Evolutionary conservation across 2,329 filamentous ascomycete genomes (phyloP).

Genomic region (Teratosphaeria zuluensis): DNA sequence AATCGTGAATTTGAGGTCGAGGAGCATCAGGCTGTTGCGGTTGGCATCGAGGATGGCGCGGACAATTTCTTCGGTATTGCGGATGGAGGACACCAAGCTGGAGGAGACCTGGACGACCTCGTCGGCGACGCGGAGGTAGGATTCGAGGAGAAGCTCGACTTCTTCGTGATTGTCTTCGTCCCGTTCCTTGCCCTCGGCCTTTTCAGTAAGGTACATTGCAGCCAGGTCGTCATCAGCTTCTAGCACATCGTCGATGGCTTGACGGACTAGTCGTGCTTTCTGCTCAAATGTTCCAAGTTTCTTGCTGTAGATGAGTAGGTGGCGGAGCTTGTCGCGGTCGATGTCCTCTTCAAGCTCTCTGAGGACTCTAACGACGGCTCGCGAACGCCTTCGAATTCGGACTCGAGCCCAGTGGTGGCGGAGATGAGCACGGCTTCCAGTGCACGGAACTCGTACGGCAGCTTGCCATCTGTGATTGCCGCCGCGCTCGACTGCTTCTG

Average conservation of each 20-base stretch:
- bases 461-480: constrained; percentile 41
- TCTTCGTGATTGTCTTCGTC: constrained; percentile 86
- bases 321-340: constrained; percentile 81
- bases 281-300: constrained; percentile 95
- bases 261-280: constrained; percentile 84
- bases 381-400: constrained; percentile 86
- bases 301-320: constrained; percentile 89
- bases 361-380: constrained; percentile 86
- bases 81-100: constrained; percentile 85
- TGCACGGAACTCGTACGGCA: constrained; percentile 93
- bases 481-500: constrained; percentile 55
- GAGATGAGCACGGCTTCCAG: constrained; percentile 91
- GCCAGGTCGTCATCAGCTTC: constrained; percentile 94
- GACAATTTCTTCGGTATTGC: constrained; percentile 96
- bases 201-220: constrained; percentile 91
- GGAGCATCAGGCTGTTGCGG: constrained; percentile 92
- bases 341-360: constrained; percentile 93
- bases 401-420: constrained; percentile 82
- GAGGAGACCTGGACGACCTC: constrained; percentile 94
- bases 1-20: constrained; percentile 93
- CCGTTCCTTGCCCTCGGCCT: constrained; percentile 61
- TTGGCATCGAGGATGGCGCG: constrained; percentile 97
- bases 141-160: constrained; percentile 92
- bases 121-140: constrained; percentile 94
- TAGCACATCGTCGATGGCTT: constrained; percentile 88